phyloP scores from a whole-genome alignment of 768 basidiomycete species.

The Kwoniella sp. region DNA sequence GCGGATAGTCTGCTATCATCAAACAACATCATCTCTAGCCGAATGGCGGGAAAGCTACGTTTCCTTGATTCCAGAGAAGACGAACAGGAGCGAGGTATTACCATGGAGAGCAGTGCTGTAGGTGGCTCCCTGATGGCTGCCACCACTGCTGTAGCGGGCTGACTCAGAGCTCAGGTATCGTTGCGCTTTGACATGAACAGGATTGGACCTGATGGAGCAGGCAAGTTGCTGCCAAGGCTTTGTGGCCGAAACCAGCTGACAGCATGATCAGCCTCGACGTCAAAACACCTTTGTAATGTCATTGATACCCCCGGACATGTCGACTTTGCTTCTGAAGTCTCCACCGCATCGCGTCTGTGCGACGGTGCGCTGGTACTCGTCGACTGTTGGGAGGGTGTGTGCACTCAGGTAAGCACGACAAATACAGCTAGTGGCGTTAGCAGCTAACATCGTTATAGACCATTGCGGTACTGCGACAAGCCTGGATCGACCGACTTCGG shows the following conservation, averaged over 20 bases:
- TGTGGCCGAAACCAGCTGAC: not conserved
- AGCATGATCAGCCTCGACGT: constrained; percentile 49
- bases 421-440: not conserved
- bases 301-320: constrained; percentile 99
- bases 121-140: no score
- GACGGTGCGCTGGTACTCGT: constrained; percentile 94
- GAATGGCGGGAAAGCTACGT: constrained; percentile 93
- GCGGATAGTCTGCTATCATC: constrained; percentile 94
- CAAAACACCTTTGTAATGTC: constrained; percentile 82
- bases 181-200: constrained; percentile 78
- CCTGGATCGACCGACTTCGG: constrained; percentile 79
- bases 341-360: constrained; percentile 84
- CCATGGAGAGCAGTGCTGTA: constrained; percentile 94
- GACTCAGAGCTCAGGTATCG: constrained; percentile 61
- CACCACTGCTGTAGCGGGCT: no score
- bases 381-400: constrained; percentile 96
- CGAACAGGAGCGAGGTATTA: constrained; percentile 95
- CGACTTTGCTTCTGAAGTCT: constrained; percentile 96
- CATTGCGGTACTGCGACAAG: constrained; percentile 88
- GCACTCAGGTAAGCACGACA: constrained; percentile 72
- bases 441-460: constrained; percentile 58
- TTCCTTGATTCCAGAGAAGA: constrained; percentile 95
- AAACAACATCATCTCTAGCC: constrained; percentile 90
- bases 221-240: constrained; percentile 15
- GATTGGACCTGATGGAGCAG: constrained; percentile 32